These are phyloP conservation scores for Aechmea fasciata DNA, from an alignment of 176 grass and related monocot species.

Conservation along the genomic window DNA sequence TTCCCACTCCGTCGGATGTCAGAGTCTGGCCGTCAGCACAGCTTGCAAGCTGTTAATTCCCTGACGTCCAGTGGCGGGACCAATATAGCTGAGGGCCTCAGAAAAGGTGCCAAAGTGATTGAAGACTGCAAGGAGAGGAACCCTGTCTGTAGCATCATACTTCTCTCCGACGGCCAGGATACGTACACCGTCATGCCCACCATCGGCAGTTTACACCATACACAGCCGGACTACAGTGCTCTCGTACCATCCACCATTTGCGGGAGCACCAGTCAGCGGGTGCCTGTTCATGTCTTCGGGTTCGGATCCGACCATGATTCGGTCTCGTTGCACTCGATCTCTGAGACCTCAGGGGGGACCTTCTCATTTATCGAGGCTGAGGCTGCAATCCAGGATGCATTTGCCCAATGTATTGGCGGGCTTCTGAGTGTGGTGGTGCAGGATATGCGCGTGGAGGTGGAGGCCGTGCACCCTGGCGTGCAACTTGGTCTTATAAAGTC, in stretches of 20 bases:
- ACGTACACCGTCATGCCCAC: slow-evolving; percentile 64
- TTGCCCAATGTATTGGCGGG: slow-evolving; percentile 90
- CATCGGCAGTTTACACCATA: slow-evolving; percentile 30
- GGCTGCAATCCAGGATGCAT: slow-evolving; percentile 83
- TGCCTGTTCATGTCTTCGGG: slow-evolving; percentile 86
- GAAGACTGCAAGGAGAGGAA: slow-evolving; percentile 77
- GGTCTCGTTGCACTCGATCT: slow-evolving; percentile 65
- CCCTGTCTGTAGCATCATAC: slow-evolving; percentile 89
- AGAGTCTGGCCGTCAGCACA: slow-evolving; percentile 54
- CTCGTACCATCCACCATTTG: slow-evolving; percentile 52
- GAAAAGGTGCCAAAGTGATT: slow-evolving; percentile 90
- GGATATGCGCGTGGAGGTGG: slow-evolving; percentile 46
- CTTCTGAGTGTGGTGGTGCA: slow-evolving; percentile 82
- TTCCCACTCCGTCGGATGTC: slow-evolving; percentile 83
- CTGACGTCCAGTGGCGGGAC: slow-evolving; percentile 71
- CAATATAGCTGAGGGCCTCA: slow-evolving; percentile 80
- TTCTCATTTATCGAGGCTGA: slow-evolving; percentile 94
- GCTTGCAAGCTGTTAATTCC: slow-evolving; percentile 71
- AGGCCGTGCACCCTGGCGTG: slow-evolving; percentile 50
- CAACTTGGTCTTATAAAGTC: slow-evolving; percentile 60
- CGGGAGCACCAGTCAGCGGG: slow-evolving; percentile 24
- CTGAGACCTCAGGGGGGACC: slow-evolving; percentile 73
- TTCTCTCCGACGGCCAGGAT: slow-evolving; percentile 86
- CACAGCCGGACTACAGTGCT: slow-evolving; percentile 41
- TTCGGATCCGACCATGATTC: slow-evolving; percentile 88